Evolutionary conservation across 106 monocot genomes (phyloP), one percentile per base, ranked within the genome.

Genomic region (Phalaenopsis aphrodite): DNA sequence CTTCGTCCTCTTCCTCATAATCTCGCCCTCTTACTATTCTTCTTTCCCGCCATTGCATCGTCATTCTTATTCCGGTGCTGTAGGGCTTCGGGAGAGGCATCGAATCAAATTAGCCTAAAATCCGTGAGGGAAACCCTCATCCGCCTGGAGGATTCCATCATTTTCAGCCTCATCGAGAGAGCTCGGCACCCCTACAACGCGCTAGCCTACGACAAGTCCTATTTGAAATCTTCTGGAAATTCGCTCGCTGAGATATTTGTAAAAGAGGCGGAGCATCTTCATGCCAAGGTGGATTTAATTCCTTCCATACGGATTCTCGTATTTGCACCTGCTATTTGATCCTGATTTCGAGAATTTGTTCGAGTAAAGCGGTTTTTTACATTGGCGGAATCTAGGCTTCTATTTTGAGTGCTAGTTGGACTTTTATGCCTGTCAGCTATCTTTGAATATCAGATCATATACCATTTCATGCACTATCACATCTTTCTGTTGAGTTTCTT

Each of bases 141-240:
- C 43, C 78, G 92, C 64, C 78, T 81, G 83, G 98, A 99, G 79
- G 98, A 99, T 64, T 88, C 94, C 36, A 93, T 99, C 80, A 87
- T 99, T 19, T 99, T 95, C 81, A 78, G 81, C 36, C 90, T 99
- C 71, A 86, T 99, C 55, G 94, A 93, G 82, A 78, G 94, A 79
- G 84, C 94, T 16, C 81, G 42, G 69, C 81, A 85, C 83, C 89
- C 86, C 0, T 39, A 19, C 66, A 99, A 99, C 75, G 39, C 83
- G 18, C 85, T 77, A 1, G 89, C 88, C 1, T 99, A 99, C 74
- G 80, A 79, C 8, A 41, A 84, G 47, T 84, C 77, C 24, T 81
- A 23, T 41, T 41, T 76, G 19, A 80, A 18, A 1, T 42, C 17
- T 16, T 75, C 17, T 3, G 78, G 81, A 5, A 3, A 52, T 3